Evolutionary conservation across 73 alveolate species (phyloP).

Genomic region (Paramecium octaurelia): DNA sequence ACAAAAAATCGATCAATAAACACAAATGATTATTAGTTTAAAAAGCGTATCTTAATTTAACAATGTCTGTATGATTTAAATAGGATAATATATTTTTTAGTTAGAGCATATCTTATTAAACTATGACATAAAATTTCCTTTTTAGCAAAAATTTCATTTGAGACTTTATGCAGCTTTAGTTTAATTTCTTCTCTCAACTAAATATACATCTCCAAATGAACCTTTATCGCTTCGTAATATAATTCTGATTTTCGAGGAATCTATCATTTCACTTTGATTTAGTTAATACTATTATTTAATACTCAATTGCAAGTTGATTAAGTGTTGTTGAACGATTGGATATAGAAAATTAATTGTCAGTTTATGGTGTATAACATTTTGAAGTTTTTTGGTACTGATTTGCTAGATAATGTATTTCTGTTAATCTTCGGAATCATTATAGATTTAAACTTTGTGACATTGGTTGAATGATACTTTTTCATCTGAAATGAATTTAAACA

Average conservation of each 20-base stretch:
- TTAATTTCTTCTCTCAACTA: constrained; percentile 60
- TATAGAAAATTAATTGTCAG: background rate
- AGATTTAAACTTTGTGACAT: constrained; percentile 2
- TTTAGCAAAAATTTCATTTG: constrained; percentile 65
- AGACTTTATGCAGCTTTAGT: constrained; percentile 32
- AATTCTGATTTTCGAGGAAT: constrained; percentile 4
- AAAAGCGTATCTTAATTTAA: constrained; percentile 84
- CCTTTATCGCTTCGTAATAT: constrained; percentile 52
- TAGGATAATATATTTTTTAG: constrained; percentile 48
- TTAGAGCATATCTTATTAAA: constrained; percentile 91
- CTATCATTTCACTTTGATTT: constrained; percentile 25
- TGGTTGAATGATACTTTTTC: constrained; percentile 8
- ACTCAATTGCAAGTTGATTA: background rate
- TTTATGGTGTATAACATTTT: background rate
- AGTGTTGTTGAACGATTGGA: constrained; percentile 14
- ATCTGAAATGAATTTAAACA: background rate
- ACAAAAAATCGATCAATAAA: constrained; percentile 90
- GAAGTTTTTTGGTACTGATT: background rate
- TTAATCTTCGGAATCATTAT: background rate
- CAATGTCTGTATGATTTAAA: constrained; percentile 82
- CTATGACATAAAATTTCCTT: constrained; percentile 84
- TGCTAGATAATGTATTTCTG: background rate
- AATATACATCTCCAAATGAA: constrained; percentile 61
- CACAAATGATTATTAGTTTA: constrained; percentile 83
- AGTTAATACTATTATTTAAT: background rate